Conservation (phyloP, 495 filamentous ascomycete species). For the Penicillium salamii region DNA sequence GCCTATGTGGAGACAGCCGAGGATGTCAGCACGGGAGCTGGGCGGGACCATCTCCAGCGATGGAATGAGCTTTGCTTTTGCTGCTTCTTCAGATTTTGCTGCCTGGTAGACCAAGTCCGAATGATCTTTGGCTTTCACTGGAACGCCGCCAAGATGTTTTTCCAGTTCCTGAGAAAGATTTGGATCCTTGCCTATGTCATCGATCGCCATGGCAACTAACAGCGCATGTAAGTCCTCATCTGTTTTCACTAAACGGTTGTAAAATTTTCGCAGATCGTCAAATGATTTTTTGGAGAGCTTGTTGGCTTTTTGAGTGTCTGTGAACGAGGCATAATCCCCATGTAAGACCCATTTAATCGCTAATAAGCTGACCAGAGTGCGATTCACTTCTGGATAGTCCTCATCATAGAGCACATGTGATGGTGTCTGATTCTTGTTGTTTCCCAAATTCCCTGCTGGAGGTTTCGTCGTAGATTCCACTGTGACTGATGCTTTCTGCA, state of each 20-base stretch:
- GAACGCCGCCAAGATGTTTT: background rate
- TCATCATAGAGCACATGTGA: conserved; percentile 21
- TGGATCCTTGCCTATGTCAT: conserved; percentile 42
- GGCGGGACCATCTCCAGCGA: conserved; percentile 12
- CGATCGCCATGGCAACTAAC: conserved; percentile 32
- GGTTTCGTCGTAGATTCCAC: background rate
- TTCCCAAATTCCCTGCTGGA: background rate
- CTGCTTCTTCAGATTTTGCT: too few relatives aligned
- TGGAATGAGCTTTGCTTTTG: conserved; percentile 17
- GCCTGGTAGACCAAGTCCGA: conserved; percentile 28
- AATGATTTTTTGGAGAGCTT: conserved; percentile 10
- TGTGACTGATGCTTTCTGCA: background rate
- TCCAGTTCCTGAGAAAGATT: conserved; percentile 17
- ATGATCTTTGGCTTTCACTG: conserved; percentile 20
- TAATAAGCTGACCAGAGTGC: conserved; percentile 30
- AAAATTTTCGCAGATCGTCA: background rate
- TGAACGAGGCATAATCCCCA: conserved; percentile 26
- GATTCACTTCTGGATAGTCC: conserved; percentile 35
- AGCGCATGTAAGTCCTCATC: conserved; percentile 23
- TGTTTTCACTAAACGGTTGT: background rate
- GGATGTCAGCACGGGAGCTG: conserved; percentile 18
- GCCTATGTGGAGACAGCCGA: conserved; percentile 38
- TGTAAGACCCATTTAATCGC: conserved; percentile 33
- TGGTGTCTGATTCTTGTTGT: conserved; percentile 16
- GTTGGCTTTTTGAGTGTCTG: conserved; percentile 14